Evolutionary conservation across 768 basidiomycete genomes (phyloP), one percentile per base, ranked within the genome.

Genomic region (Boletales sp.): DNA sequence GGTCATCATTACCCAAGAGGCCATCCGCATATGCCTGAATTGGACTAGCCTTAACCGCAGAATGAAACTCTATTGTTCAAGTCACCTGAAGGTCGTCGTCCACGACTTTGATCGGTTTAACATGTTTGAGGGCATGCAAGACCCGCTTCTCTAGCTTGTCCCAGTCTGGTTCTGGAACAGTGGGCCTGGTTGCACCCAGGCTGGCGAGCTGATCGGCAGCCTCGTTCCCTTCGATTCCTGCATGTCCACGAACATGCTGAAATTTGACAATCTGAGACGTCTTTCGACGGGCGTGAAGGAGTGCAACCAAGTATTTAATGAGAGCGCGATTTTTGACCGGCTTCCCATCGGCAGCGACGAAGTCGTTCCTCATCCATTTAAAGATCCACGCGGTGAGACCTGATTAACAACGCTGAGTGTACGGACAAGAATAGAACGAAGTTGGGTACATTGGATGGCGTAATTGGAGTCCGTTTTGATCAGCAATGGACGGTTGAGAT

Each of bases 381-480:
- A 68, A 72, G 8, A 91, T 70, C 87, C 88, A 95, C 13, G 68
- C 61, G 0, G 74, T 65, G 61, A 92, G 75, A 60, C 87, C 91
- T 93, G 59, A 13, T 39, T 7, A 40, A n/a, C 32, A 34, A 12
- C 4, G n/a, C 41, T 62, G 43, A 59, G 40, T 7, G 49, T 34
- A 30, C 35, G 18, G n/a, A 43, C 13, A 12, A 39, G 17, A 25
- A 49, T 45, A 28, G 49, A 50, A 19, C 19, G n/a, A 47, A 49
- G 48, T 25, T 28, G 15, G 14, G 7, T 53, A 94, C 94, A 93
- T 43, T 81, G 70, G 4, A 92, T 91, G 1, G 83, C 83, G 60
- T 96, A 96, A 40, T 80, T 70, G 0, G 94, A 96, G 67, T 97
- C 94, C 0, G 90, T 86, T 58, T 86, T 86, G 59, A 96, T 88